Base-by-base conservation (phyloP, 257 asterid species). In the Salvia splendens region DNA sequence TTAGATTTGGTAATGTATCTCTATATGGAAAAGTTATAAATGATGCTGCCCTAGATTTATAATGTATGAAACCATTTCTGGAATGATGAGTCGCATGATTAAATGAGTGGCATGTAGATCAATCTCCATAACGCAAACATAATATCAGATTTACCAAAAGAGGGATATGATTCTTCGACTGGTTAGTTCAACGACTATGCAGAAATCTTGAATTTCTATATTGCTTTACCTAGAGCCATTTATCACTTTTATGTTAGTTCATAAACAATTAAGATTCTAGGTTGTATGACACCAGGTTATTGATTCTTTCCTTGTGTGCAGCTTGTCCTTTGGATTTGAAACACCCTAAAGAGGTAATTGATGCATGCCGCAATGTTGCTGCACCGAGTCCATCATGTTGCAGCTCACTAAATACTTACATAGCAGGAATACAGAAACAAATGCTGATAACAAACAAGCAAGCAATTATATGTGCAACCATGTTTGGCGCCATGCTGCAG, bases 371-470 rank as follows among this genome's bases (percentile, higher is more conserved):
- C 56, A 87, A 84, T 73, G 81, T 82, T 52, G 86, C 89, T 63
- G 95, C 89, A 68, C 91, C 96, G 1, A 87, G 84, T 67, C 92
- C 95, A 64, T 94, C 91, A 61, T 94, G 99, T 74, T 94, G 99
- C 71, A 85, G 89, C 78, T 80, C 97, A 20, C 78, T 94, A 61
- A 91, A 77, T 70, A 75, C 85, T 9, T 91, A 91, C 73, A 84
- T 91, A 43, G 85, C 85, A 3, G 85, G 92, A 17, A 63, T 94
- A 67, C 97, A 89, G 51, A 86, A 73, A 81, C 96, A 93, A 78
- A 93, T 94, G 96, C 63, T 94, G 81, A 91, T 94, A 69, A 94
- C 99, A 9, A 94, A 94, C 74, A 81, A 88, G 50, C 99, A 94
- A 71, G 99, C 97, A 33, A 94, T 94, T 71, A 77, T 88, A 5